A percentile compares a stretch with the other conserved stretches of the same genome.
Evolutionary conservation across 139 green algal species (phyloP).

Genomic region (Coelastrella sp.): DNA sequence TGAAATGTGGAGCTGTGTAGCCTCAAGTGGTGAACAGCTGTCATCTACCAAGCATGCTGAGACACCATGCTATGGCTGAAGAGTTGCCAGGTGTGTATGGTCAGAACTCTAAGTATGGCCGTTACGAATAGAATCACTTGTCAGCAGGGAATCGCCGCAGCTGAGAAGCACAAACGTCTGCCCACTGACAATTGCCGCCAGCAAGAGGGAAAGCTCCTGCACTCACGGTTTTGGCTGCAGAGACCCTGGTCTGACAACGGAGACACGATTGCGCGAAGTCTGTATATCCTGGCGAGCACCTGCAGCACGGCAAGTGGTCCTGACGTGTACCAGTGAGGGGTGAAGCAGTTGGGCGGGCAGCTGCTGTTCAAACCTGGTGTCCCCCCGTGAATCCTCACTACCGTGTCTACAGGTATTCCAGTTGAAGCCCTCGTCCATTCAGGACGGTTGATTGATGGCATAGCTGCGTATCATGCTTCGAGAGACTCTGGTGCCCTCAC

Average conservation of each 20-base stretch:
- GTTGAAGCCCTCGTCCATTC: conserved; percentile 53
- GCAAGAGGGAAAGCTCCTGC: neutral
- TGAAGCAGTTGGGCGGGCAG: neutral
- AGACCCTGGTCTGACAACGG: conserved; percentile 54
- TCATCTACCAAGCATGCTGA: neutral
- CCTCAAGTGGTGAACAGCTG: neutral
- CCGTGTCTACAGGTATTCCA: conserved; percentile 57
- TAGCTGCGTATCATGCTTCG: neutral
- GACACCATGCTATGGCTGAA: neutral
- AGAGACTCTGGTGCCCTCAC: no score
- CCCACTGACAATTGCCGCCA: neutral
- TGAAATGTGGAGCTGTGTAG: neutral
- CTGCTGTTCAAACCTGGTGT: neutral
- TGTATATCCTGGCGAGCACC: conserved; percentile 53
- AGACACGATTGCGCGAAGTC: conserved; percentile 56
- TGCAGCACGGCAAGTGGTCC: neutral
- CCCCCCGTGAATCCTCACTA: conserved; percentile 52
- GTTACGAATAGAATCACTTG: no score
- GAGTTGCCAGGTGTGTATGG: no score
- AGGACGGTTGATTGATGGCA: conserved; percentile 27
- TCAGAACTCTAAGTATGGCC: no score
- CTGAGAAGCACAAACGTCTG: neutral
- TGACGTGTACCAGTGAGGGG: neutral
- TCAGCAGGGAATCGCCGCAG: no score
- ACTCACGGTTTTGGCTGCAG: conserved; percentile 65